phyloP scores from a whole-genome alignment of 345 rosid genomes.

The Salix brachista region DNA sequence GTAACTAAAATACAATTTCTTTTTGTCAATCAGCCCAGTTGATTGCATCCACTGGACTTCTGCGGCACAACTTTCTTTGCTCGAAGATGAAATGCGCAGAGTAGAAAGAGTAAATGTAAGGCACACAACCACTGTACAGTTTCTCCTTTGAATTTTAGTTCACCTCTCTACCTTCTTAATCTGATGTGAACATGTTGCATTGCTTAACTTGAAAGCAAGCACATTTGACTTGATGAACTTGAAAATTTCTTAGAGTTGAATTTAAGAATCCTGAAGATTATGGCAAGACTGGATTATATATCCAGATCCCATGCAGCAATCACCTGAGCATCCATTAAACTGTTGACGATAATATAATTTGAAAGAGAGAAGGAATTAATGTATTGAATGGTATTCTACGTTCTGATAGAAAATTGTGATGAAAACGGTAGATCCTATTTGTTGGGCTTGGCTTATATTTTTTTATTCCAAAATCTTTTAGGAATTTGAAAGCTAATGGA shows the following conservation, averaged over 20 bases:
- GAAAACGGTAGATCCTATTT: too few species aligned
- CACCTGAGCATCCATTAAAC: background rate
- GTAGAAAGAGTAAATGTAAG: slow-evolving; percentile 97
- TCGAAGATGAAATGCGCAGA: slow-evolving; percentile 94
- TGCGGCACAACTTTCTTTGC: slow-evolving; percentile 86
- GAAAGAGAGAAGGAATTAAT: background rate
- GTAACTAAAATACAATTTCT: background rate
- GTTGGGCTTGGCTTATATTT: too few species aligned
- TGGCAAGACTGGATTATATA: background rate
- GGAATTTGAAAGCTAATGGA: background rate
- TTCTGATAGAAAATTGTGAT: background rate
- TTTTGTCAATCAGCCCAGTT: slow-evolving; percentile 68
- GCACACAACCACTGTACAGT: background rate
- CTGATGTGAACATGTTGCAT: background rate
- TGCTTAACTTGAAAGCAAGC: background rate
- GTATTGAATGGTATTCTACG: background rate
- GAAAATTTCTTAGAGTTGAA: background rate
- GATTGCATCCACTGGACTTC: slow-evolving; percentile 95
- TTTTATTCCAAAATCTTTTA: background rate
- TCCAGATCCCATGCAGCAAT: background rate
- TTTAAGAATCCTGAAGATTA: background rate
- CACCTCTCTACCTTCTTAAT: background rate
- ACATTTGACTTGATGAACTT: background rate
- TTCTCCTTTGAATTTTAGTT: slow-evolving; percentile 1
- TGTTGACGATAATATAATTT: background rate